A percentile compares a stretch with the other conserved stretches of the same genome.
These are phyloP conservation scores for Pilobolus umbonatus DNA, from an alignment of 192 early-diverging fungal genomes.

Conservation along the genomic window DNA sequence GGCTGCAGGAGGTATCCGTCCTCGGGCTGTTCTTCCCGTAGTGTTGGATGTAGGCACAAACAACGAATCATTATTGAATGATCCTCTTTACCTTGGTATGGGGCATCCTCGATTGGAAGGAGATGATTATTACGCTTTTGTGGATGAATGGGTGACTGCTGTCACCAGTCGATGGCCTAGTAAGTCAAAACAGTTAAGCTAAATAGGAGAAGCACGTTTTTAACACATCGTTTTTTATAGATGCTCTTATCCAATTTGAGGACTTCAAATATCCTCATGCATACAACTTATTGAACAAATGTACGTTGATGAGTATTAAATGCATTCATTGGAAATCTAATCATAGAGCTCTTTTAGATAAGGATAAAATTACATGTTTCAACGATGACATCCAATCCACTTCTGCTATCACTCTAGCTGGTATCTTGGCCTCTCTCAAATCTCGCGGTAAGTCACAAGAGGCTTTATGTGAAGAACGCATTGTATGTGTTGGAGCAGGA, in stretches of 20 bases:
- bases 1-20: conserved; percentile 34
- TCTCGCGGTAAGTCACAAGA: conserved; percentile 18
- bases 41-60: conserved; percentile 36
- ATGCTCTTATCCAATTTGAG: conserved; percentile 38
- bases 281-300: conserved; percentile 36
- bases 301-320: conserved; percentile 16
- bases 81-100: conserved; percentile 37
- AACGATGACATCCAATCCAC: conserved; percentile 40
- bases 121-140: conserved; percentile 45
- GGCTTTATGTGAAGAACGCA: conserved; percentile 23
- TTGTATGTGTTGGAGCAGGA: conserved; percentile 33
- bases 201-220: too few relatives aligned
- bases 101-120: conserved; percentile 32
- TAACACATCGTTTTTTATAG: conserved; percentile 12
- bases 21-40: conserved; percentile 32
- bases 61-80: conserved; percentile 27
- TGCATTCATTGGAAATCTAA: too few relatives aligned
- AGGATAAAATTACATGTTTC: conserved; percentile 32
- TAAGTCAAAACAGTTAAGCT: too few relatives aligned
- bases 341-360: conserved; percentile 15
- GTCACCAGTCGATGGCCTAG: conserved; percentile 50
- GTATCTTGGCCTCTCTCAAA: conserved; percentile 32
- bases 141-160: conserved; percentile 52
- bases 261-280: conserved; percentile 39
- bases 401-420: conserved; percentile 33